Conservation (phyloP, 108 stramenopile species). For the Ochromonas danica region DNA sequence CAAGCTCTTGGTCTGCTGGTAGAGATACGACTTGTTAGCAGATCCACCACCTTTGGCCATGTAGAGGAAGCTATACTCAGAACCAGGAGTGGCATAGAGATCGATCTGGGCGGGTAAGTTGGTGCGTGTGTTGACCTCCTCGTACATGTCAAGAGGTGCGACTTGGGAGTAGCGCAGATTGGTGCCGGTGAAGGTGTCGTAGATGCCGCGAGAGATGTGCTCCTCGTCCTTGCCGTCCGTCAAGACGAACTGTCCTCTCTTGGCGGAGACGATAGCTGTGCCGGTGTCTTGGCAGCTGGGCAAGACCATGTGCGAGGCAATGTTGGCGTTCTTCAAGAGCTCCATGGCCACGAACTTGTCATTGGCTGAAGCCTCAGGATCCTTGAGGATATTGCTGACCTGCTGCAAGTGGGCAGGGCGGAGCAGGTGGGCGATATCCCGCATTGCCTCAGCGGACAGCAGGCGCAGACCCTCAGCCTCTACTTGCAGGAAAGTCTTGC, state of each 20-base stretch:
- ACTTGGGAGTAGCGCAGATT: constrained; percentile 89
- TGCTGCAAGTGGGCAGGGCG: constrained; percentile 82
- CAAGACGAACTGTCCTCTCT: constrained; percentile 80
- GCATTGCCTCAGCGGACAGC: constrained; percentile 52
- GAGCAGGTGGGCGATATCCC: constrained; percentile 86
- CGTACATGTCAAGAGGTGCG: constrained; percentile 89
- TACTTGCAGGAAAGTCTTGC: constrained; percentile 51
- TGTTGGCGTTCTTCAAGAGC: constrained; percentile 89
- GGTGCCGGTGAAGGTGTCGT: constrained; percentile 80
- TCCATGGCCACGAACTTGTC: constrained; percentile 88
- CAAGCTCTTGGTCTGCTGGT: constrained; percentile 91
- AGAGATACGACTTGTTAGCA: constrained; percentile 93
- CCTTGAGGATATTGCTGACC: constrained; percentile 84
- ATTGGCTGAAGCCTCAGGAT: constrained; percentile 86
- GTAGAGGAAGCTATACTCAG: constrained; percentile 84
- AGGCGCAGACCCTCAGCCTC: constrained; percentile 50
- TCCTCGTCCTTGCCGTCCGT: constrained; percentile 92
- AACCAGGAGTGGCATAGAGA: constrained; percentile 70
- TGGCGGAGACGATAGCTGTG: constrained; percentile 88
- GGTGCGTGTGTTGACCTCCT: constrained; percentile 84
- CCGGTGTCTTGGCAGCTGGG: constrained; percentile 96
- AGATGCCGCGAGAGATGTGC: constrained; percentile 76
- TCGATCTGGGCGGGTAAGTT: constrained; percentile 93
- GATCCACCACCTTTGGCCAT: constrained; percentile 95
- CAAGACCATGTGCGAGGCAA: constrained; percentile 78